phyloP scores from a whole-genome alignment of 148 eudicot species.

The Diospyros lotus region DNA sequence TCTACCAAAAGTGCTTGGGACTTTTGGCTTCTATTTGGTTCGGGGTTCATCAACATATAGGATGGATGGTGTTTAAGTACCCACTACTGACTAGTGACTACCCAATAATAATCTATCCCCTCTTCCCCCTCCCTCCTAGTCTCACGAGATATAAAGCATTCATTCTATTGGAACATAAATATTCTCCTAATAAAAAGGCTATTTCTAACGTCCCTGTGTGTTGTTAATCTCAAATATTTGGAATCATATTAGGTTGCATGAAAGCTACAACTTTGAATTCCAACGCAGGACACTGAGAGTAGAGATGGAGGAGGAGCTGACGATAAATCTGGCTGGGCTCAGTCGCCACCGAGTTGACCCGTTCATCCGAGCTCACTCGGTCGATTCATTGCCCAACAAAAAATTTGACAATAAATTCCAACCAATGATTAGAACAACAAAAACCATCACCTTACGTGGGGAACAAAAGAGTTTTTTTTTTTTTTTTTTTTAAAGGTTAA shows the following conservation, averaged over 20 bases:
- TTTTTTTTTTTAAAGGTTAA: slow-evolving; percentile 16
- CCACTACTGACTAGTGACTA: no score
- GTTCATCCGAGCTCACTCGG: slow-evolving; percentile 10
- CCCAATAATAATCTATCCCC: no score
- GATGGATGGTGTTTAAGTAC: no score
- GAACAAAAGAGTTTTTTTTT: not conserved
- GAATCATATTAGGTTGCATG: no score
- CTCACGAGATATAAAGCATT: no score
- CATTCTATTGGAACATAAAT: not conserved
- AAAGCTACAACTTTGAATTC: slow-evolving; percentile 10
- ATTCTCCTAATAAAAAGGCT: not conserved
- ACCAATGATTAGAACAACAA: not conserved
- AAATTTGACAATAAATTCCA: not conserved
- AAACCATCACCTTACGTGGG: not conserved
- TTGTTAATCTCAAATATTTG: no score
- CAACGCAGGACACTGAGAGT: not conserved
- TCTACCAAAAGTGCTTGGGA: no score
- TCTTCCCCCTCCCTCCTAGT: no score
- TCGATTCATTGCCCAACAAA: slow-evolving; percentile 35
- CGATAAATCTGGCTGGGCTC: slow-evolving; percentile 13
- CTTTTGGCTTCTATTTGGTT: no score
- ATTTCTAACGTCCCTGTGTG: no score
- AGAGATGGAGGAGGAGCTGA: not conserved
- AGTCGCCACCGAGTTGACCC: slow-evolving; percentile 23
- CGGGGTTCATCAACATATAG: no score